Evolutionary conservation across 129 eudicot species (phyloP).

Genomic region (Flaveria brownii): DNA sequence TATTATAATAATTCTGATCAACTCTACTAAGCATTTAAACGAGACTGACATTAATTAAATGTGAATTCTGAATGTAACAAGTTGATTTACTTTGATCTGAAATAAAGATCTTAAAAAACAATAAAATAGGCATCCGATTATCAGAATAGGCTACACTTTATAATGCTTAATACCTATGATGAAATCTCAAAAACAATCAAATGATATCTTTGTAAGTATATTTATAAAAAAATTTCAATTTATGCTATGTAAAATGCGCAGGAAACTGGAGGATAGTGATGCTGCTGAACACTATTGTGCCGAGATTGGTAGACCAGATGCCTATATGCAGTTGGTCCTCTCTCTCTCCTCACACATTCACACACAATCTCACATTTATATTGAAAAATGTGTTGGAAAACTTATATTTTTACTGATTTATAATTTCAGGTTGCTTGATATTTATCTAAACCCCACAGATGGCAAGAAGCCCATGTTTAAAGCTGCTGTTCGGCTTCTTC

Average conservation of each 20-base stretch:
- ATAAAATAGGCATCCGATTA: background rate
- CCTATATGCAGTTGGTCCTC: constrained; percentile 87
- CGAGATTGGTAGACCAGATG: constrained; percentile 97
- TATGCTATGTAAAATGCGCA: constrained; percentile 28
- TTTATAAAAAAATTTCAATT: background rate
- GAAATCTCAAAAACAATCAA: background rate
- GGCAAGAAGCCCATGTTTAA: constrained; percentile 95
- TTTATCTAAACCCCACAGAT: constrained; percentile 85
- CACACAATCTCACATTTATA: background rate
- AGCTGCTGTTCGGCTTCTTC: constrained; percentile 95
- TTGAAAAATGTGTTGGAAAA: background rate
- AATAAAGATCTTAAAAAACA: constrained; percentile 6
- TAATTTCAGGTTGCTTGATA: constrained; percentile 82
- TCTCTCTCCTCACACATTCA: constrained; percentile 30
- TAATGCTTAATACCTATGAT: background rate
- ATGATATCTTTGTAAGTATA: background rate
- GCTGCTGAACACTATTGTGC: constrained; percentile 98
- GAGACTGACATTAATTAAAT: background rate
- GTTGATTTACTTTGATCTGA: constrained; percentile 11
- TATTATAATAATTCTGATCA: background rate
- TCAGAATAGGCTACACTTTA: background rate
- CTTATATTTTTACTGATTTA: constrained; percentile 5
- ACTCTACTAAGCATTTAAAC: background rate
- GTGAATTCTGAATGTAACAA: background rate
- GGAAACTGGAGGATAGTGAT: constrained; percentile 94